These are phyloP conservation scores for Phytophthora macrochlamydospora DNA, from an alignment of 352 stramenopile species.

Conservation along the genomic window DNA sequence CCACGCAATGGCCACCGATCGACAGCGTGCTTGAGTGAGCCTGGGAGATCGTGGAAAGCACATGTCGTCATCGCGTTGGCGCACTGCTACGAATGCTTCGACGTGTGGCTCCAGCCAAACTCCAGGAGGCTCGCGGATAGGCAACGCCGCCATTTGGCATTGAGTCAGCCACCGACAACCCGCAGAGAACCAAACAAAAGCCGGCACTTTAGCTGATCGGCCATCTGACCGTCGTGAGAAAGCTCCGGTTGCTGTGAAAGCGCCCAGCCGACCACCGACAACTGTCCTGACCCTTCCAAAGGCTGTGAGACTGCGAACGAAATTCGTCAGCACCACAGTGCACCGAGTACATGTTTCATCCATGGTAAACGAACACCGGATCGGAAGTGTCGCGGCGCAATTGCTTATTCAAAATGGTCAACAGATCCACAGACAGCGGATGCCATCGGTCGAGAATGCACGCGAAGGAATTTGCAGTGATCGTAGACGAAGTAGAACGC, in stretches of 20 bases:
- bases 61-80: constrained; percentile 5
- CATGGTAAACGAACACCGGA: background rate
- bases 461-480: background rate
- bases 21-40: constrained; percentile 1
- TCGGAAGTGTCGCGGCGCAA: background rate
- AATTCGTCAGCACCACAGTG: background rate
- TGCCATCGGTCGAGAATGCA: background rate
- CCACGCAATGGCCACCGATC: background rate
- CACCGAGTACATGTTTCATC: background rate
- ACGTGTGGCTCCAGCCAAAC: constrained; percentile 5
- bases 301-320: background rate
- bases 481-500: background rate
- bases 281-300: background rate
- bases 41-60: constrained; percentile 19
- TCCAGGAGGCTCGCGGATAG: constrained; percentile 15
- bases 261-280: background rate
- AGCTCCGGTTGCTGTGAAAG: background rate
- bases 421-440: background rate
- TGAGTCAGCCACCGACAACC: constrained; percentile 4
- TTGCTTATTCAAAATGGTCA: background rate
- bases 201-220: constrained; percentile 5
- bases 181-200: constrained; percentile 7
- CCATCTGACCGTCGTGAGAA: constrained; percentile 7
- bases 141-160: constrained; percentile 13
- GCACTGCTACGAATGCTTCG: constrained; percentile 5